Base-by-base conservation (phyloP, 352 stramenopile genomes). In the Pythium rishiriense region DNA sequence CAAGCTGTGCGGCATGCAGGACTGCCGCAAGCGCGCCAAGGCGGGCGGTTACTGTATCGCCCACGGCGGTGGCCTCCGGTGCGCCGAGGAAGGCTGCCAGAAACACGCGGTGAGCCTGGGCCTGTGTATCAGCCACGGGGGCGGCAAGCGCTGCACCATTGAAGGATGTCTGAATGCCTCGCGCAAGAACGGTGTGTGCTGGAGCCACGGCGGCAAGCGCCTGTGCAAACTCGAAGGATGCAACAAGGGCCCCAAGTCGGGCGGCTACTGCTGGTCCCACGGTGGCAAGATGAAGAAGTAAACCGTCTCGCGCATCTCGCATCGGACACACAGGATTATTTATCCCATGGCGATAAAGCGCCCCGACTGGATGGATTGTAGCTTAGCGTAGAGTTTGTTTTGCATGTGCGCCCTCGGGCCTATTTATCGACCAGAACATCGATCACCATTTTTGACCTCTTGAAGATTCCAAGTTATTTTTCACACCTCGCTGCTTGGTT, bases 261-360 rank as follows among this genome's bases (percentile, higher is more conserved):
- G 85, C 50, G 83, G 83, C 63, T 92, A 90, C 70, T 94, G 85
- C 80, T 94, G 83, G 83, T 86, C 78, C 47, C 83, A 94, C 61
- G 83, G 85, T 53, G 80, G 82, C 71, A 93, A 91, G 76, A 86
- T 87, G 70, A 89, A 87, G 66, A 93, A 93, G 75, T 90, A 79
- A 75, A 51, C 25, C 14, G 15, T 15, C n/a, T n/a, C n/a, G n/a
- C n/a, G 19, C 43, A 33, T 54, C 42, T 0, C 4, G 29, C 21
- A 49, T 19, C 39, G 19, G 49, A 42, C 19, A 19, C 19, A 9
- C 47, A 25, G 21, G 54, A 65, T 49, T 83, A 81, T 83, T 83
- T 85, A 85, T 75, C 35, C 64, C 33, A 39, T 17, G 33, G 33
- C 33, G 33, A 45, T 55, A 25, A 55, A 4, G 63, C 64, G 39